These are phyloP conservation scores for Leavenworthia alabamica DNA, from an alignment of 345 rosid species.

Conservation along the genomic window DNA sequence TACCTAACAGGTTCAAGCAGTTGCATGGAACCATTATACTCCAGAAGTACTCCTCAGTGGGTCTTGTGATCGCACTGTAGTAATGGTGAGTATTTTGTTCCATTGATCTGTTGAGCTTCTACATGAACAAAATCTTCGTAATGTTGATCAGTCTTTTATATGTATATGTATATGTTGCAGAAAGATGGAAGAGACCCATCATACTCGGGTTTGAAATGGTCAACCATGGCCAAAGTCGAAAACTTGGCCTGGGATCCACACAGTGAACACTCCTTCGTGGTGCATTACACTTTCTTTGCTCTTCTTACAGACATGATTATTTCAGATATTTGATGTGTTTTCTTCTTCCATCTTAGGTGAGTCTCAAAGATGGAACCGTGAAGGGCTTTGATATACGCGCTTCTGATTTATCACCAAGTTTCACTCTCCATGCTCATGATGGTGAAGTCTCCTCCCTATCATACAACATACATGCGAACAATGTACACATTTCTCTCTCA, in stretches of 20 bases:
- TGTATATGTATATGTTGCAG: constrained; percentile 47
- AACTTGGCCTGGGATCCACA: constrained; percentile 90
- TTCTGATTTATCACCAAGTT: constrained; percentile 46
- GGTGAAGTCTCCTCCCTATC: constrained; percentile 51
- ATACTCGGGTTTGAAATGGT: constrained; percentile 65
- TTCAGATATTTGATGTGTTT: not conserved
- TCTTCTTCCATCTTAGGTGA: constrained; percentile 36
- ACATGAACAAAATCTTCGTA: not conserved
- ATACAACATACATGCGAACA: constrained; percentile 45
- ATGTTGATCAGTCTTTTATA: not conserved
- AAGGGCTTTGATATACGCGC: constrained; percentile 56
- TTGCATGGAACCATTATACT: constrained; percentile 72
- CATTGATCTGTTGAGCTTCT: not conserved
- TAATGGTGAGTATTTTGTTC: constrained; percentile 51
- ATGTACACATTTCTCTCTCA: constrained; percentile 17
- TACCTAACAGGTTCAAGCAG: constrained; percentile 70
- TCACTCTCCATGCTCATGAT: constrained; percentile 62
- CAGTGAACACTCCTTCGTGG: constrained; percentile 66
- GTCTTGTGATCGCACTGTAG: constrained; percentile 62
- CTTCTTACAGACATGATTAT: not conserved
- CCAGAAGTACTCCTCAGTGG: constrained; percentile 88
- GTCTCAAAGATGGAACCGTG: constrained; percentile 79
- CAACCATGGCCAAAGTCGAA: constrained; percentile 53
- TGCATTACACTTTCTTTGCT: constrained; percentile 23
- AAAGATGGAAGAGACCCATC: constrained; percentile 66